Base-by-base conservation (phyloP, 495 filamentous ascomycete genomes). In the Clohesyomyces aquaticus region DNA sequence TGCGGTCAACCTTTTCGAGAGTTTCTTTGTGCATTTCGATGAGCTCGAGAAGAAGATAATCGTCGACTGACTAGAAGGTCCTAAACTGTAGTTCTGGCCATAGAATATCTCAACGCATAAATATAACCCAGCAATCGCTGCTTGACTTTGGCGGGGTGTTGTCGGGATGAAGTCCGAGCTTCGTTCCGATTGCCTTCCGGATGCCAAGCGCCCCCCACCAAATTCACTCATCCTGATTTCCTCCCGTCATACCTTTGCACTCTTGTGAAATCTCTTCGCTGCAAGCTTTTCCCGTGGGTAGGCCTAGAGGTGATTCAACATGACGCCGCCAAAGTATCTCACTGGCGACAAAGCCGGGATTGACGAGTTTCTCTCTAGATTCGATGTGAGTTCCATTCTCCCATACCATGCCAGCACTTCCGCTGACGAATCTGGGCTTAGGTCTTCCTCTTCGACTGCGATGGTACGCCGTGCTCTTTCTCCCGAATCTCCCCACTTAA, bases 361-460 rank as follows among this genome's bases (percentile, higher is more conserved):
- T 55, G 79, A 84, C 22, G 85, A 88, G 26, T 98, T 98, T 70
- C 79, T 98, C 61, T 88, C 88, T 71, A 85, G 84, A 68, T 98
- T 96, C 69, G 95, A 98, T 79, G 93, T 96, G 72, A 71, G 92
- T 52, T 72, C 66, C n/a, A 65, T 26, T 4, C 32, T 51, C 18
- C 27, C 21, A 48, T 38, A 41, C 11, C 28, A 55, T 26, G 11
- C 2, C 19, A 19, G 27, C 23, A 28, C n/a, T 11, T 25, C 55
- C 67, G 32, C 32, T 38, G 32, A 38, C 32, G 29, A 64, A 56
- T 56, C 27, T 55, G 18, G 14, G 57, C 51, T 16, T 69, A 98
- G 93, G 85, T 90, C 27, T 98, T 98, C 72, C 79, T 98, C 8
- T 91, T 98, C 68, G 94, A 98, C 73, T 98, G 94, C 76, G 94